These are phyloP conservation scores for Boletus patriciae DNA, from an alignment of 768 basidiomycete genomes.

Conservation along the genomic window DNA sequence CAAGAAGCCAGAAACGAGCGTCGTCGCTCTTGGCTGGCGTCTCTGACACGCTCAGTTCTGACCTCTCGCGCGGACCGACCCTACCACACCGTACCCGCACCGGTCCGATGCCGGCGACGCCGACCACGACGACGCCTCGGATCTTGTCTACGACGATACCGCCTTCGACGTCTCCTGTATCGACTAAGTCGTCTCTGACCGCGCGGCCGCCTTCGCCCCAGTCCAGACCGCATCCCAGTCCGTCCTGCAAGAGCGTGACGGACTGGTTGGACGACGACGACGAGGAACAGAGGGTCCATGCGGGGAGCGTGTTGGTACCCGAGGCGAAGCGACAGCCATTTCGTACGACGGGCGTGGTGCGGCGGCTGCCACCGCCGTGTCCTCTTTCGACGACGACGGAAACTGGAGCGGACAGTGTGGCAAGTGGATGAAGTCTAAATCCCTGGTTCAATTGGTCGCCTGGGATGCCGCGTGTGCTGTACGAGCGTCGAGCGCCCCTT, in stretches of 20 bases:
- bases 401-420: conserved; percentile 42
- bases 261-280: conserved; percentile 44
- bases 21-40: conserved; percentile 66
- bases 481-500: too few relatives aligned
- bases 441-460: too few relatives aligned
- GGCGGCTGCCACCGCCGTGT: not conserved
- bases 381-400: conserved; percentile 47
- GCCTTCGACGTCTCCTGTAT: not conserved
- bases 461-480: too few relatives aligned
- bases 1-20: conserved; percentile 67
- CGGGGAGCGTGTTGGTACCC: conserved; percentile 24
- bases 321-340: conserved; percentile 26
- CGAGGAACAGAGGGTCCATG: conserved; percentile 29
- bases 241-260: conserved; percentile 13
- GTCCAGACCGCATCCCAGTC: not conserved
- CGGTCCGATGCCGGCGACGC: conserved; percentile 1
- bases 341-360: not conserved
- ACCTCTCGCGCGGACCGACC: conserved; percentile 41
- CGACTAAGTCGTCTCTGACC: not conserved
- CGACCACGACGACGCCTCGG: conserved; percentile 3
- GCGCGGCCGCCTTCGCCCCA: conserved; percentile 7
- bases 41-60: conserved; percentile 54
- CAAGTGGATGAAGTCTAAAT: too few relatives aligned
- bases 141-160: conserved; percentile 13
- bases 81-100: conserved; percentile 26